A percentile compares a stretch with the other conserved stretches of the same genome.
phyloP scores from a whole-genome alignment of 164 flowering plant species.

The Vitis amurensis region DNA sequence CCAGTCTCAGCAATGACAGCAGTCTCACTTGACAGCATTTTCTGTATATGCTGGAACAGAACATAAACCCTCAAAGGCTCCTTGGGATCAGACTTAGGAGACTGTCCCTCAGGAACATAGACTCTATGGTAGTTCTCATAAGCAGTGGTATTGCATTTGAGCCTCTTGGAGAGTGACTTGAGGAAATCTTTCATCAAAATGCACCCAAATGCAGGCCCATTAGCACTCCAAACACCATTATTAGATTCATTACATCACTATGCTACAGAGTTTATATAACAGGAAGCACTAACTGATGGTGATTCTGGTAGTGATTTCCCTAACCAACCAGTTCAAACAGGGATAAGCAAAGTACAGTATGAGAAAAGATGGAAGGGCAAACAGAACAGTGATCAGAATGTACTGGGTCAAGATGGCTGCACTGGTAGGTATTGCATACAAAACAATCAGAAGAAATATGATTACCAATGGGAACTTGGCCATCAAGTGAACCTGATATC shows the following conservation, averaged over 20 bases:
- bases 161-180: too few relatives aligned
- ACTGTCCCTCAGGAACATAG: too few relatives aligned
- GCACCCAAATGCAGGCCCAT: too few relatives aligned
- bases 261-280: too few relatives aligned
- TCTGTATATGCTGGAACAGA: too few relatives aligned
- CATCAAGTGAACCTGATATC: slow-evolving; percentile 25
- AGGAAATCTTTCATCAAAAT: too few relatives aligned
- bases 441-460: slow-evolving; percentile 45
- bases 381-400: slow-evolving; percentile 54
- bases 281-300: background rate
- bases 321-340: slow-evolving; percentile 54
- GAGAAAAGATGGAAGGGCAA: slow-evolving; percentile 67
- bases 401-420: slow-evolving; percentile 49
- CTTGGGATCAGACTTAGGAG: too few relatives aligned
- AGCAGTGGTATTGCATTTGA: too few relatives aligned
- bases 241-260: background rate
- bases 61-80: too few relatives aligned
- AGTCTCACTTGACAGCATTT: too few relatives aligned
- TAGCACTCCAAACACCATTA: background rate
- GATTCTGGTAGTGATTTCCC: slow-evolving; percentile 40
- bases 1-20: too few relatives aligned
- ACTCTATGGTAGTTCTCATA: too few relatives aligned
- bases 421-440: slow-evolving; percentile 56
- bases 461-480: slow-evolving; percentile 64
- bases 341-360: slow-evolving; percentile 73